Evolutionary conservation across 169 alveolate genomes (phyloP).

Genomic region (Cystoisospora suis): DNA sequence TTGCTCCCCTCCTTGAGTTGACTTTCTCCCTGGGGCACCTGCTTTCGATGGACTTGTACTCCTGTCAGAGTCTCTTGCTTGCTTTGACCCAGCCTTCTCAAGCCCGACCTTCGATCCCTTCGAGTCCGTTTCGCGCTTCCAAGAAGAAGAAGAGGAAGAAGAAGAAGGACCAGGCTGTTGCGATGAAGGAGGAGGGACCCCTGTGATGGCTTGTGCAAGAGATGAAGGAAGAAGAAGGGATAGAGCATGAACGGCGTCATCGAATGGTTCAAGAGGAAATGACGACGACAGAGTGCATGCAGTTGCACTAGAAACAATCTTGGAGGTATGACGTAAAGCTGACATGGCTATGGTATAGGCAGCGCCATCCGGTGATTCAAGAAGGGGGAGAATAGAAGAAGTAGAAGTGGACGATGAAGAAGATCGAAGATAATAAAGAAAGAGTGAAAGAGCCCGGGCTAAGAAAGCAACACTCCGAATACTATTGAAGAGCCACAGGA

Average conservation of each 20-base stretch:
- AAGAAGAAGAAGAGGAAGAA: no score
- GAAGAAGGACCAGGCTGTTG: no score
- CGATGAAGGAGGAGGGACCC: no score
- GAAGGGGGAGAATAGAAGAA: background rate
- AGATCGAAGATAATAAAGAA: background rate
- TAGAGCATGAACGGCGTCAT: background rate
- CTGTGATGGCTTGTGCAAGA: background rate
- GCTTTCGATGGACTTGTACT: no score
- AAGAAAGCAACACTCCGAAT: background rate
- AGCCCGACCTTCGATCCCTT: no score
- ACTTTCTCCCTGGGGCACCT: background rate
- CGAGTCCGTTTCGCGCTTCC: no score
- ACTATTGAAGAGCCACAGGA: background rate
- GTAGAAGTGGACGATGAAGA: background rate
- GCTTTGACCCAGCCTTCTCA: no score
- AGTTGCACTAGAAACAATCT: background rate
- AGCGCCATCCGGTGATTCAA: background rate
- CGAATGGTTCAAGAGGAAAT: background rate
- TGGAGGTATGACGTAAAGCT: background rate
- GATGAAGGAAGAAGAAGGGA: background rate
- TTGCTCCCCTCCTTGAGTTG: background rate
- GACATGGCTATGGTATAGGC: background rate
- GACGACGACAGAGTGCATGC: conserved; percentile 18
- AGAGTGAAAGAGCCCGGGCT: background rate
- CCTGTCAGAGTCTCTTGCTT: no score